These are phyloP conservation scores for Yamadazyma takamatsuzukensis DNA, from an alignment of 805 yeast genomes.

Conservation along the genomic window DNA sequence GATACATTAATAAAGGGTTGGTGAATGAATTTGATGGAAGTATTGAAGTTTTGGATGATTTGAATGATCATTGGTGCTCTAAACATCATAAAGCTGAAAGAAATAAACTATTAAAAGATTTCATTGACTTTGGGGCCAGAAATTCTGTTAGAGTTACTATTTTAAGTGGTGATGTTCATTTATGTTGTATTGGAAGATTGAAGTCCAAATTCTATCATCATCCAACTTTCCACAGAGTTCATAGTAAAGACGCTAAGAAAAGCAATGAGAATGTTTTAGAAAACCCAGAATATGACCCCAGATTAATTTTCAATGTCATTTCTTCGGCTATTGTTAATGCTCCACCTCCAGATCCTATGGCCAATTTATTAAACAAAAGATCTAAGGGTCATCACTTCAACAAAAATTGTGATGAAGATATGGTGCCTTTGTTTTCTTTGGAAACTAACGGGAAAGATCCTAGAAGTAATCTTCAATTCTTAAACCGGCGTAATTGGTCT, in stretches of 20 bases:
- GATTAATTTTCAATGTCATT: conserved; percentile 77
- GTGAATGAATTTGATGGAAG: conserved; percentile 92
- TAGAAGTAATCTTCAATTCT: conserved; percentile 48
- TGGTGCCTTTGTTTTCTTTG: conserved; percentile 63
- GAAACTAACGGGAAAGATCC: conserved; percentile 50
- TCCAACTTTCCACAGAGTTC: conserved; percentile 21
- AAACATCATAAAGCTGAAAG: conserved; percentile 82
- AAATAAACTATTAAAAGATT: conserved; percentile 56
- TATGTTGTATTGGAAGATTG: conserved; percentile 80
- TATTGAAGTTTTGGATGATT: conserved; percentile 86
- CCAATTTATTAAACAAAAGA: conserved; percentile 64
- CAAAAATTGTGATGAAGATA: conserved; percentile 67
- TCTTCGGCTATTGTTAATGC: conserved; percentile 89
- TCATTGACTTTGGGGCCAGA: conserved; percentile 63
- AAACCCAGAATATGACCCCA: conserved; percentile 64
- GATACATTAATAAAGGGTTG: conserved; percentile 63
- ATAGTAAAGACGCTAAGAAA: conserved; percentile 22
- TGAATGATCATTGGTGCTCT: conserved; percentile 97
- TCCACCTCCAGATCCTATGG: conserved; percentile 91
- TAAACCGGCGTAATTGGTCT: conserved; percentile 70
- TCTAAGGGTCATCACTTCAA: conserved; percentile 67
- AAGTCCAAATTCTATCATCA: conserved; percentile 46
- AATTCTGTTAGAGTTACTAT: conserved; percentile 75
- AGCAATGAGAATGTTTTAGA: conserved; percentile 37
- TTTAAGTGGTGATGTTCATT: conserved; percentile 90